Base-by-base conservation (phyloP, 2,329 filamentous ascomycete species). In the Xylaria sp. region DNA sequence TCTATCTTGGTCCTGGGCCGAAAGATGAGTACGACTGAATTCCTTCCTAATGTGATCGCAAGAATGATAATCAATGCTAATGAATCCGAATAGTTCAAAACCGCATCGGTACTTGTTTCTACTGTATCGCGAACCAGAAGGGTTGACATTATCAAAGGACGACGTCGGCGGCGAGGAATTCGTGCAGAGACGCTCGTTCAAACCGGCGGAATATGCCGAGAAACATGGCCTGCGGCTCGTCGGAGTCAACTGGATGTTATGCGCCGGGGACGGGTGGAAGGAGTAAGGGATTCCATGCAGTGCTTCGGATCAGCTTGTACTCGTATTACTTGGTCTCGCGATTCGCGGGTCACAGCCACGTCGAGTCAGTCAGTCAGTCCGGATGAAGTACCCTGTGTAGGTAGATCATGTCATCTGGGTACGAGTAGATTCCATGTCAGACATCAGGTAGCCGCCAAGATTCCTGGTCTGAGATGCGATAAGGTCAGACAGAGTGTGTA, bases 91-190 rank as follows among this genome's bases (percentile, higher is more conserved):
- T 37, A 79, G 77, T n/a, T 79, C 77, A 1, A 74, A 76, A 61
- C 78, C 78, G n/a, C 78, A 80, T 54, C 71, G 78, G 7, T 79
- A 80, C 61, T 63, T 79, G 3, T 78, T 80, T 62, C 69, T 80
- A 1, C 69, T 80, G 10, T 79, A 75, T 65, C 69, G 75, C 3
- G 76, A 79, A 62, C 76, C 76, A 0, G 58, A 66, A 2, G 69
- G 65, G 3, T 63, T 77, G 4, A 61, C 65, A 0, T 64, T 79
- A 2, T 62, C 64, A 10, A 76, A 77, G 54, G 73, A 73, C 2
- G 76, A 79, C n/a, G 75, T 78, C 9, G 77, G 76, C 1, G 78
- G 76, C 0, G 77, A 80, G 58, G 78, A 79, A 59, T 79, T 79
- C 55, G 73, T 75, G 6, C 72, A 79, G 59, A 69, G 78, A 54